Base-by-base conservation (phyloP, 106 monocot species). In the Dioscorea dumetorum region DNA sequence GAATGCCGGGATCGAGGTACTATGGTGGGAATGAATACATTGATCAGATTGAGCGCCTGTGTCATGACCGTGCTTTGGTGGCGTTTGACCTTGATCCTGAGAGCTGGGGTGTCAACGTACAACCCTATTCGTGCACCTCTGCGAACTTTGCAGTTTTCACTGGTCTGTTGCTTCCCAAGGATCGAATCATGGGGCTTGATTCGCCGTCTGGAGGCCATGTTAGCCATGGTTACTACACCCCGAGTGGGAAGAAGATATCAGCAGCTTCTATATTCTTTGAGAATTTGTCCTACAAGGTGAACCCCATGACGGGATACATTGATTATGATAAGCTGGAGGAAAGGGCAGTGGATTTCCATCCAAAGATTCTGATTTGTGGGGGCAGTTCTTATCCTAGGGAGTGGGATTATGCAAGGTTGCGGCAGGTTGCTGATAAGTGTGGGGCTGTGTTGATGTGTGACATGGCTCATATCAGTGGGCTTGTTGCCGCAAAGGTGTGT, bases 141-240 rank as follows among this genome's bases (percentile, higher is more conserved):
- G 94, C 94, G 3, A 95, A 95, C 33, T 83, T 95, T 24, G 87
- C 88, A 0, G 90, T 95, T 1, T 95, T 81, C 35, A 90, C 87
- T 10, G 94, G 87, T 12, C 62, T 95, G 35, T 50, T 95, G 48
- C 73, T 80, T 4, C 87, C 94, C 4, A 88, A 85, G 63, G 94
- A 95, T 64, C 63, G 91, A 33, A 95, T 95, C n/a, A 95, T 95
- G 94, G 94, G 94, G 22, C 63, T 95, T 67, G 94, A 95, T 72
- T 83, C 94, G 4, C 87, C 87, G 3, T 95, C 94, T 9, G 94
- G 94, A 22, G 94, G 94, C 20, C 90, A 95, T 71, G 91, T 95
- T 7, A 95, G 94, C 67, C 94, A 95, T 70, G 94, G 94, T 33
- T 95, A 91, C 24, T 85, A 81, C 51, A 88, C 85, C 0, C 94